Conservation (phyloP, 2,329 filamentous ascomycete genomes). For the Verticillium zaregamsianum region DNA sequence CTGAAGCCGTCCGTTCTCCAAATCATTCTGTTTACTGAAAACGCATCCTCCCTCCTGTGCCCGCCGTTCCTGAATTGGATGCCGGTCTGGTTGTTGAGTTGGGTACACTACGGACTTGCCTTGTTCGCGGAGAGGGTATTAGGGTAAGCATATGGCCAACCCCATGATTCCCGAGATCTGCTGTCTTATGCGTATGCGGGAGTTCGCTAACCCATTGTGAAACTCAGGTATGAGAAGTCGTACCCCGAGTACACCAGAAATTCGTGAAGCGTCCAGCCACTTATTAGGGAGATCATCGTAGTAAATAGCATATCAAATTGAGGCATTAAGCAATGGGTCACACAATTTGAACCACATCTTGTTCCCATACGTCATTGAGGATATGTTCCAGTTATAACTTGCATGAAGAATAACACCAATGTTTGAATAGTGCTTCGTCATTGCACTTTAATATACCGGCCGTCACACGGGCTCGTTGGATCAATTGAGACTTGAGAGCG, state of each 20-base stretch:
- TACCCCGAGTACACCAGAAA: neutral
- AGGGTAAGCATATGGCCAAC: neutral
- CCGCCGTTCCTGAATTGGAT: constrained; percentile 14
- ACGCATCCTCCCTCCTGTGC: constrained; percentile 7
- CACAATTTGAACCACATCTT: neutral
- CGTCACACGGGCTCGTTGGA: neutral
- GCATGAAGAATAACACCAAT: neutral
- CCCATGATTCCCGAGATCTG: neutral
- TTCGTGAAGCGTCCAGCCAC: neutral
- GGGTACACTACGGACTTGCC: constrained; percentile 5
- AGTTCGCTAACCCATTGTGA: neutral
- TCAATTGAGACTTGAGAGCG: neutral
- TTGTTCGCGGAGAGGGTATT: neutral
- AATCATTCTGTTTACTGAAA: constrained; percentile 11
- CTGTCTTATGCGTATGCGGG: neutral
- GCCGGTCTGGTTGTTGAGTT: constrained; percentile 9
- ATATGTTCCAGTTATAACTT: neutral
- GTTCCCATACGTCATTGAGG: neutral
- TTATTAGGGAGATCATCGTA: neutral
- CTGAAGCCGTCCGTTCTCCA: constrained; percentile 12
- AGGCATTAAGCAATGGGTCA: neutral
- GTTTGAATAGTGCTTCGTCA: neutral
- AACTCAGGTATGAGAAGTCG: neutral
- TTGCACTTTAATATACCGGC: neutral
- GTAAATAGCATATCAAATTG: neutral